A percentile compares a stretch with the other conserved stretches of the same genome.
Conservation (phyloP, 73 alveolate species). For the Tetrahymena borealis region DNA sequence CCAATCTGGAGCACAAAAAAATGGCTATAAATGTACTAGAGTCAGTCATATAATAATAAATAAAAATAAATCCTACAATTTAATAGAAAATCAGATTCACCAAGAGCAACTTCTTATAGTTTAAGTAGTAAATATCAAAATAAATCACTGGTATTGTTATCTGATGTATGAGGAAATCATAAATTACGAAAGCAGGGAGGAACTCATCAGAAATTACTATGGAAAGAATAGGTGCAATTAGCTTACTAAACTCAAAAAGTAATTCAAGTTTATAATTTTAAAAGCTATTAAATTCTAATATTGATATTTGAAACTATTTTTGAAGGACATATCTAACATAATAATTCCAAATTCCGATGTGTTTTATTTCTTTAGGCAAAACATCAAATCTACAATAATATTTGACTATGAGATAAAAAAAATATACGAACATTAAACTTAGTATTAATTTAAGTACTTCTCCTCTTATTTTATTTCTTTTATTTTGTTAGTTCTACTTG, state of each 20-base stretch:
- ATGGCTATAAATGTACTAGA: neutral
- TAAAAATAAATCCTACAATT: neutral
- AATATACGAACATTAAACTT: neutral
- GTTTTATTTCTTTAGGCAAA: neutral
- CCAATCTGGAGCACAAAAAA: neutral
- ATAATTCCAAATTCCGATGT: neutral
- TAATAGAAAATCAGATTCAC: neutral
- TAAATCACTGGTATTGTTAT: neutral
- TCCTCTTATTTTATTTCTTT: too few relatives aligned
- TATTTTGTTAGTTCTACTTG: too few relatives aligned
- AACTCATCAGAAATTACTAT: neutral
- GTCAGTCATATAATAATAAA: neutral
- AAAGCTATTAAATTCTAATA: neutral
- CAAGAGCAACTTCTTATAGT: neutral
- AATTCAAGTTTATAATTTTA: neutral
- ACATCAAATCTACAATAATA: neutral
- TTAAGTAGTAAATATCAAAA: neutral
- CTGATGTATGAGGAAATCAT: neutral
- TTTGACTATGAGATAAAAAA: neutral
- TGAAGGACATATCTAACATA: neutral
- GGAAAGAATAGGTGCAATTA: neutral
- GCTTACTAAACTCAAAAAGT: neutral
- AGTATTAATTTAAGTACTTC: too few relatives aligned
- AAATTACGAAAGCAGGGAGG: neutral
- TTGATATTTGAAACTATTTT: neutral